phyloP scores from a whole-genome alignment of 352 stramenopile species.

The Pythium phragmiticola region DNA sequence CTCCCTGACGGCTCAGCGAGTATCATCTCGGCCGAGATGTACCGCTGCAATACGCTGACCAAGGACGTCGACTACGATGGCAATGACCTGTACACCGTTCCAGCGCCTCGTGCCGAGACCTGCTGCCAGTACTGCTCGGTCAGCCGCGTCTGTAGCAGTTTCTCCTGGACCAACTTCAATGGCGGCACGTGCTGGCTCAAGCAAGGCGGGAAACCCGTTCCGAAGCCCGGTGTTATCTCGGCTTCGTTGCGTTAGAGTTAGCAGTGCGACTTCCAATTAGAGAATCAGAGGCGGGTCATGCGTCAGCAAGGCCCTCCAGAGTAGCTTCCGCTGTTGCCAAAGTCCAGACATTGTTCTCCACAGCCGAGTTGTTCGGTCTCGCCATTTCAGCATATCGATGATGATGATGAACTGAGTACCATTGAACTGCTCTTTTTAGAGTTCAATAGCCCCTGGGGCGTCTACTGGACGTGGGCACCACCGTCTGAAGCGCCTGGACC shows the following conservation, averaged over 20 bases:
- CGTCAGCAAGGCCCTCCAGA: no score
- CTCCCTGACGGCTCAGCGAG: background rate
- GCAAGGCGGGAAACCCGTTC: background rate
- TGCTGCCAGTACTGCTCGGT: background rate
- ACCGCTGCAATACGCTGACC: background rate
- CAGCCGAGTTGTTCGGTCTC: no score
- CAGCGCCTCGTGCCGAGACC: background rate
- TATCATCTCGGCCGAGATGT: conserved; percentile 4
- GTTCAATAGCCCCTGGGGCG: no score
- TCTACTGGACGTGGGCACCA: no score
- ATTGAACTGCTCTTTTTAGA: no score
- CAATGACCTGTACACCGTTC: background rate
- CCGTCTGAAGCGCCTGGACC: no score
- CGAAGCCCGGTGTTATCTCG: background rate
- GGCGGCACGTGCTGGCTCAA: conserved; percentile 30
- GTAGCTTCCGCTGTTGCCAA: no score
- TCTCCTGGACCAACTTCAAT: conserved; percentile 1
- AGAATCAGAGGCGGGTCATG: background rate
- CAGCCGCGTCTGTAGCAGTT: background rate
- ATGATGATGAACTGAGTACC: no score
- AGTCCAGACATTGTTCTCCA: no score
- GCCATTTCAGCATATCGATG: no score
- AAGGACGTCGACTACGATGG: conserved; percentile 2
- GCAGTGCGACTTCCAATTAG: background rate
- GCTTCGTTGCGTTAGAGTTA: background rate